Evolutionary conservation across 345 rosid genomes (phyloP), one percentile per base, ranked within the genome.

Genomic region (Ailanthus altissimus): DNA sequence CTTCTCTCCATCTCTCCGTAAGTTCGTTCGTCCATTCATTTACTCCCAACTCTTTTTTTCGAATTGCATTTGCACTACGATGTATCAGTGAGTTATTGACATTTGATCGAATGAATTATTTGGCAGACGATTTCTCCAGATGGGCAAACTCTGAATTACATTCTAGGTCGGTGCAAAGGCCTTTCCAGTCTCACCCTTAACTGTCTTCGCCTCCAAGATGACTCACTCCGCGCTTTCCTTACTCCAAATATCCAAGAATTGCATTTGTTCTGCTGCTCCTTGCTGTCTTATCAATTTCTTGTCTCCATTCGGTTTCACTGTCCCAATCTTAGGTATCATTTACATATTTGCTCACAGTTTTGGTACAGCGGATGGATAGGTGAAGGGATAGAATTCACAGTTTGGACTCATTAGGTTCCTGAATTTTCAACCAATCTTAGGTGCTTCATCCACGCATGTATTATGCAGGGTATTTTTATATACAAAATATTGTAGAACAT

Each of bases 311-410:
- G 81, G 5, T 20, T 13, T 8, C 79, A 69, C 45, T 91, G 93
- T 83, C 85, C 88, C 50, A 77, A 87, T 75, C 83, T 91, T 81
- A 90, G 95, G 92, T 89, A 67, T 71, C 28, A 2, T 18, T 18
- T 2, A 5, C 20, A 51, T 20, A 2, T 61, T 21, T 25, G 16
- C 49, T 42, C 3, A 18, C 28, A 20, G 2, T 26, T n/a, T 49
- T n/a, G n/a, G n/a, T n/a, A n/a, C n/a, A n/a, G n/a, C n/a, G n/a
- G n/a, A n/a, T n/a, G n/a, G n/a, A n/a, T n/a, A n/a, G n/a, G n/a
- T n/a, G n/a, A n/a, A n/a, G n/a, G n/a, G n/a, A n/a, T n/a, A n/a
- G n/a, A n/a, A n/a, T n/a, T n/a, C n/a, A n/a, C n/a, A n/a, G n/a
- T n/a, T n/a, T n/a, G n/a, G n/a, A n/a, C n/a, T n/a, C n/a, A n/a